Evolutionary conservation across 495 filamentous ascomycete species (phyloP).

Genomic region (Penicillium egyptiacum): DNA sequence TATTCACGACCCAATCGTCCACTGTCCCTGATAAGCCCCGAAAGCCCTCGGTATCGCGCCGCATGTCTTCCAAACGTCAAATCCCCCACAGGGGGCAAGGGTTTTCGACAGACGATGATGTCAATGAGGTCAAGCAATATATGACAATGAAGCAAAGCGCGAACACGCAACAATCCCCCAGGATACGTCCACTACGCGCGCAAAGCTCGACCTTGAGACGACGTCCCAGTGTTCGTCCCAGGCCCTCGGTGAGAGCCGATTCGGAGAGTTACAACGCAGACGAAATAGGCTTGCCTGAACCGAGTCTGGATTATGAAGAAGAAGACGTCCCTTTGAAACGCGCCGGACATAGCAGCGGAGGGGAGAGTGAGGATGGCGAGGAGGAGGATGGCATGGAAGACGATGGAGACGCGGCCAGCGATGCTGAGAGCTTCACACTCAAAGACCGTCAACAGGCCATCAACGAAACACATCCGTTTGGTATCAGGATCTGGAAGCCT

Average conservation of each 20-base stretch:
- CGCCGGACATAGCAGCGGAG: constrained; percentile 23
- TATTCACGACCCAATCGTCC: constrained; percentile 48
- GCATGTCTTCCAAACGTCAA: constrained; percentile 70
- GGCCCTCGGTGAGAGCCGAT: constrained; percentile 58
- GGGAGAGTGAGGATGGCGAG: constrained; percentile 28
- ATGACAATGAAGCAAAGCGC: constrained; percentile 37
- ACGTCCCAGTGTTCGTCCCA: constrained; percentile 58
- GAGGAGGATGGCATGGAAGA: constrained; percentile 38
- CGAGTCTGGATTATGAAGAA: constrained; percentile 22
- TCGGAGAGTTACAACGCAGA: constrained; percentile 53
- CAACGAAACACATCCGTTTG: constrained; percentile 98
- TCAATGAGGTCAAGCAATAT: constrained; percentile 72
- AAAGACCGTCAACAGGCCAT: constrained; percentile 97
- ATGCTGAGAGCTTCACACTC: constrained; percentile 73
- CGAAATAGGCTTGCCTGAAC: constrained; percentile 39
- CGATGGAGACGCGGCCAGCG: constrained; percentile 63
- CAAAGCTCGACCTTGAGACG: constrained; percentile 71
- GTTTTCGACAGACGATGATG: constrained; percentile 93
- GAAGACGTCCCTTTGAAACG: constrained; percentile 31
- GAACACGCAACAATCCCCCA: constrained; percentile 38
- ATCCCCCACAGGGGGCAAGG: constrained; percentile 78
- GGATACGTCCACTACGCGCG: constrained; percentile 39
- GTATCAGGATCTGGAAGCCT: constrained; percentile 98
- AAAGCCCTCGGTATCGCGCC: constrained; percentile 69
- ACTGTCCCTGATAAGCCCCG: constrained; percentile 62